A percentile compares a stretch with the other conserved stretches of the same genome.
These are phyloP conservation scores for Fusarium sp. DNA, from an alignment of 2,329 filamentous ascomycete genomes.

Conservation along the genomic window DNA sequence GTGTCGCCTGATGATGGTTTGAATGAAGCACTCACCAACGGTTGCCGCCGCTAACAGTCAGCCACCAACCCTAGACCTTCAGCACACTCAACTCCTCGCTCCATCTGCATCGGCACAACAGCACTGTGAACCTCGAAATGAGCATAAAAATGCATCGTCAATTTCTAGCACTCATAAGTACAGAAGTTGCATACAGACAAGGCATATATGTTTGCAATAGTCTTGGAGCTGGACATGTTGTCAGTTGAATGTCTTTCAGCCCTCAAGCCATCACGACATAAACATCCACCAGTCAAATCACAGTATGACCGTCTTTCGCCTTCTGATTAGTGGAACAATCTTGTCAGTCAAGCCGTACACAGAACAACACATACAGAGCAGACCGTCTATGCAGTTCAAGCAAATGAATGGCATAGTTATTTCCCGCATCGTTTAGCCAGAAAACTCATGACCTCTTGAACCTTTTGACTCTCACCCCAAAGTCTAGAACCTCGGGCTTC, in stretches of 20 bases:
- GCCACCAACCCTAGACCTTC: constrained; percentile 10
- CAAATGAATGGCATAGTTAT: background rate
- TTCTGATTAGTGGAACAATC: constrained; percentile 19
- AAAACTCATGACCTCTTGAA: constrained; percentile 8
- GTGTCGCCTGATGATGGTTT: background rate
- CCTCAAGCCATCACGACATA: background rate
- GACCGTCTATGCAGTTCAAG: background rate
- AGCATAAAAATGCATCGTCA: background rate
- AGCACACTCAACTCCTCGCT: background rate
- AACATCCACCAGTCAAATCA: constrained; percentile 5
- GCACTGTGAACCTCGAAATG: no score
- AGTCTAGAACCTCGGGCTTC: constrained; percentile 15
- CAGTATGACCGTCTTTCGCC: background rate
- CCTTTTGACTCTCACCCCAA: constrained; percentile 18
- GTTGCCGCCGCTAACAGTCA: background rate
- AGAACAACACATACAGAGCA: background rate
- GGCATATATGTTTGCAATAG: no score
- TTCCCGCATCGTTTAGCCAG: constrained; percentile 11
- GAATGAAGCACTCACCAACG: background rate
- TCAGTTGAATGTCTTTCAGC: background rate
- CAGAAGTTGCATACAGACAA: no score
- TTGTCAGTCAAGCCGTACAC: background rate
- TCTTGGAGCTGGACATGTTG: background rate
- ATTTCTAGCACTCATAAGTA: background rate
- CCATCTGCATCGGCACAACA: background rate